Base-by-base conservation (phyloP, 257 asterid genomes). In the Solanum rostratum region DNA sequence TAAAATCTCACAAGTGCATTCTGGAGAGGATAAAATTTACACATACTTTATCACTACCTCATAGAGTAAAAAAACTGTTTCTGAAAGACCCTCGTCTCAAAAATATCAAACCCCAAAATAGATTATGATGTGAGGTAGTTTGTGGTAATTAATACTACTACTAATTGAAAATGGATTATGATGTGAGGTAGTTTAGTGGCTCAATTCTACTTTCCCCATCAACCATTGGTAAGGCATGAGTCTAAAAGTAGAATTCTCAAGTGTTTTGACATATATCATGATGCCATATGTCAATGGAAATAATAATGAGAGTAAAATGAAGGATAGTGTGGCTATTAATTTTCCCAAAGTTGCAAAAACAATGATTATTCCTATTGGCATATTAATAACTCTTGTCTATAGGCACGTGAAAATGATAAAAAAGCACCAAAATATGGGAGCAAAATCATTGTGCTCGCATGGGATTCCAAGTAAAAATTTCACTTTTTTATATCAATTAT, bases 381-480 rank as follows among this genome's bases (percentile, higher is more conserved):
- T 16, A 41, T 41, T 57, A 57, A 59, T 39, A 62, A 43, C 54
- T 65, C 24, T 66, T 41, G 86, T 12, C 81, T 60, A 69, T 81
- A 59, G 60, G 84, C 60, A 73, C 3, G 83, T 18, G 84, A 69
- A n/a, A 84, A 41, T 30, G 54, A 57, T 80, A 9, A 11, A 62
- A 65, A 13, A 76, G 24, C 16, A 68, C 20, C 57, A 20, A 29
- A 66, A 60, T 14, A 82, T 22, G 57, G 84, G 43, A 69, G 19
- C 59, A 54, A 76, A 83, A 85, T 88, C 87, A 85, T 88, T 83
- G 69, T 76, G 18, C 70, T 52, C 83, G 84, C 90, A 79, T 83
- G 78, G 63, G 84, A 81, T 81, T 81, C 84, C 24, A 81, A 81
- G 60, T 81, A 60, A 62, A 59, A 33, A 57, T 57, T n/a, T 37